Evolutionary conservation across 805 yeast genomes (phyloP), one percentile per base, ranked within the genome.

Genomic region (Candida caryicola): DNA sequence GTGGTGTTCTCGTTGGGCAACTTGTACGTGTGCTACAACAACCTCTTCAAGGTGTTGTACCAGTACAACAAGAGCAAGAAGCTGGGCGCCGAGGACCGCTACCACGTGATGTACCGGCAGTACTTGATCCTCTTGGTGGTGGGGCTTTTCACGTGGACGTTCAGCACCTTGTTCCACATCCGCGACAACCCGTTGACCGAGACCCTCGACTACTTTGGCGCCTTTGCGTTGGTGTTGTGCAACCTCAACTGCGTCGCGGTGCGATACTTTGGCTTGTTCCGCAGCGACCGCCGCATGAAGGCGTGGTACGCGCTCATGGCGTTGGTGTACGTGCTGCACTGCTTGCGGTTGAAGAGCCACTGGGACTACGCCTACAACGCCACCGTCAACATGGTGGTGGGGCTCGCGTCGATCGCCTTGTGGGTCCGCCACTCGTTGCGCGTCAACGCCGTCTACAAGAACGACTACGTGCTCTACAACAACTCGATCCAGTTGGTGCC

Each of bases 301-400:
- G 6, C 36, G 10, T 42, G 47, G 40, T 62, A 62, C 39, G 3
- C 39, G 2, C 17, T 36, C 8, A 41, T 64, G 17, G 30, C 44
- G 1, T 17, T 45, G 0, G 44, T 54, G 5, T 60, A 58, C 34
- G 14, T 52, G 2, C 32, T 47, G 10, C 74, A 69, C 45, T 48
- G 60, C 23, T n/a, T 43, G 12, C 57, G 52, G 32, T 48, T 69
- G 32, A 36, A 41, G 27, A n/a, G 23, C 1, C 43, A 54, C 10
- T 69, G 74, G 74, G 67, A 69, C 45, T 69, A 69, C 43, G 36
- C 37, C 8, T 69, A 69, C 45, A 69, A 69, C 46, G 52, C 59
- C 29, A 34, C 36, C 9, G 57, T 64, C 43, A 66, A 62, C 49
- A 38, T 59, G 19, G 32, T 53, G 5, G 45, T 66, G 32, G 74